Percentiles rank a stretch among this genome's conserved stretches.
Evolutionary conservation across 352 stramenopile genomes (phyloP).

Genomic region (Phytophthora pini): DNA sequence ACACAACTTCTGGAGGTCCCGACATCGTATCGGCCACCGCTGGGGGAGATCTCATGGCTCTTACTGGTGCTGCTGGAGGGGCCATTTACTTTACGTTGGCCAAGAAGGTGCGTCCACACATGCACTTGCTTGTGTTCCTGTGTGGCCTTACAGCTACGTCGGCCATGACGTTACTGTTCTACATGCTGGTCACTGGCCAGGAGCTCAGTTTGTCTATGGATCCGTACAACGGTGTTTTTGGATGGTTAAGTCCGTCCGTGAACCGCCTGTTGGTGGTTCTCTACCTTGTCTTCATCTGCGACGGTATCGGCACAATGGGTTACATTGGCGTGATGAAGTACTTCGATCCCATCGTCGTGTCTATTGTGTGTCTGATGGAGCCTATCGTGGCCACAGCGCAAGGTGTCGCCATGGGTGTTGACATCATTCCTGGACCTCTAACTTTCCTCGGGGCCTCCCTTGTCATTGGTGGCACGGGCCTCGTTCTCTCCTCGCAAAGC

Average conservation of each 20-base stretch:
- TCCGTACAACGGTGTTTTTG: conserved; percentile 77
- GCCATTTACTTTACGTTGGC: conserved; percentile 81
- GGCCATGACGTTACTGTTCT: conserved; percentile 60
- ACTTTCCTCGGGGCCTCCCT: conserved; percentile 79
- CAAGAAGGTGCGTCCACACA: conserved; percentile 75
- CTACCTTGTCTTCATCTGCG: conserved; percentile 89
- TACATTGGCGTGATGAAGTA: conserved; percentile 95
- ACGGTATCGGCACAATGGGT: conserved; percentile 88
- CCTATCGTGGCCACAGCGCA: conserved; percentile 85
- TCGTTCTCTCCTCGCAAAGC: conserved; percentile 81
- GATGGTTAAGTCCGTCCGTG: conserved; percentile 70
- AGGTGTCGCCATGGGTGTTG: conserved; percentile 76
- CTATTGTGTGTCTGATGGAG: conserved; percentile 89
- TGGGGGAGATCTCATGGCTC: conserved; percentile 72
- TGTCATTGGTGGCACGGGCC: conserved; percentile 79
- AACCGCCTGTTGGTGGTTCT: conserved; percentile 73
- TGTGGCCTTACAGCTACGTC: conserved; percentile 63
- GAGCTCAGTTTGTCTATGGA: conserved; percentile 69
- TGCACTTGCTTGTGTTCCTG: conserved; percentile 81
- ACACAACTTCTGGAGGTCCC: conserved; percentile 45
- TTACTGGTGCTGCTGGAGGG: conserved; percentile 69
- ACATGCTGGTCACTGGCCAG: conserved; percentile 63
- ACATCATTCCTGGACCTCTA: conserved; percentile 67
- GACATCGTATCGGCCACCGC: conserved; percentile 57
- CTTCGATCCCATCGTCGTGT: conserved; percentile 92